Base-by-base conservation (phyloP, 164 flowering plant species). In the Sedum album region DNA sequence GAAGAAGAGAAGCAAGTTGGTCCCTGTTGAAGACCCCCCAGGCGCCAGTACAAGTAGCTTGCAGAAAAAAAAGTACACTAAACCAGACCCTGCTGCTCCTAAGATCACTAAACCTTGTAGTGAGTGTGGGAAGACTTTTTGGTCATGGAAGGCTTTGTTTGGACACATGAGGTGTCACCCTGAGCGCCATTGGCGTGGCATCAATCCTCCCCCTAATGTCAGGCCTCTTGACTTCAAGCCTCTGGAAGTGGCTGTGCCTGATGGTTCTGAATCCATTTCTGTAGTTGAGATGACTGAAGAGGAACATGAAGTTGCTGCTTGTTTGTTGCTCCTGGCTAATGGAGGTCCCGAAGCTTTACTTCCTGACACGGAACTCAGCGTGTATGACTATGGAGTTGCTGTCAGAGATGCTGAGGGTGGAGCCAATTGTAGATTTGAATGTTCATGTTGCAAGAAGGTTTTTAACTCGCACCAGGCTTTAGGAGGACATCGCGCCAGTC, bases 91-190 rank as follows among this genome's bases (percentile, higher is more conserved):
- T 44, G 48, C 48, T 0, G 48, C 48, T 5, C 48, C 48, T 0
- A 44, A 44, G 48, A 44, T 44, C 18, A 44, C 48, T 11, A 44
- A 15, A 44, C 48, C 48, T 44, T 93, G 98, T 69, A 86, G 68
- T 6, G 97, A 93, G 75, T 93, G 98, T 62, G 97, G 98, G 14
- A 88, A 84, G 78, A 77, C 70, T 72, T 93, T 93, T 72, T 85
- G 88, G 88, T 93, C 98, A 1, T 77, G 83, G 87, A 93, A 93
- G 75, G 98, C 98, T 1, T 79, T 91, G 41, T 91, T 84, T 66
- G 98, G 98, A 5, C 98, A 93, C 79, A 93, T 93, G 98, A 77
- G 66, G 0, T 62, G 36, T 8, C 66, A 31, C 66, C 66, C 23
- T 18, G 66, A 30, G 21, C 38, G 66, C 18, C 66, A 31, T 26